Evolutionary conservation across 495 filamentous ascomycete genomes (phyloP).

Genomic region (Tuber melanosporum): DNA sequence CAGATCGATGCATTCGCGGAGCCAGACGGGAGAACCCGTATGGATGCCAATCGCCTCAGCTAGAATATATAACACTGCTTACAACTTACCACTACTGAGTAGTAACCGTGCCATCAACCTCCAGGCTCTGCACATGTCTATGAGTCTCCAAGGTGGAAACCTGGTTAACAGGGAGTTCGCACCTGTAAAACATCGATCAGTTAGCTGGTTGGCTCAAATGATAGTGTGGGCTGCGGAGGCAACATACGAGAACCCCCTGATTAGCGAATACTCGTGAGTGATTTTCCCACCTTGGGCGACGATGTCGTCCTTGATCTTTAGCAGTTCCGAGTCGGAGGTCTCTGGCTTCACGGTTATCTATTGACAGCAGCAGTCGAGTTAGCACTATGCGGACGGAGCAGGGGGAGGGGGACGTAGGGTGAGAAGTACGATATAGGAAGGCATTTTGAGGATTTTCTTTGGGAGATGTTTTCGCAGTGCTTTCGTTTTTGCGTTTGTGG

Average conservation of each 20-base stretch:
- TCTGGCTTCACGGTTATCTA: constrained; percentile 74
- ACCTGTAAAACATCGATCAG: constrained; percentile 49
- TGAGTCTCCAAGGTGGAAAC: constrained; percentile 56
- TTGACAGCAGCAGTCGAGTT: neutral
- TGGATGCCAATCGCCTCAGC: neutral
- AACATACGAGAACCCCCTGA: constrained; percentile 85
- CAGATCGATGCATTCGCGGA: neutral
- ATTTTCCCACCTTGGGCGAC: constrained; percentile 70
- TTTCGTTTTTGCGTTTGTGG: neutral
- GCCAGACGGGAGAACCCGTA: neutral
- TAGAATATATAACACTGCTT: neutral
- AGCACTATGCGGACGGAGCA: constrained; percentile 16
- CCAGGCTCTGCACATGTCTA: constrained; percentile 65
- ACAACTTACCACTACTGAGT: constrained; percentile 55
- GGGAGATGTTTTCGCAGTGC: neutral
- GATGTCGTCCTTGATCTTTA: constrained; percentile 68
- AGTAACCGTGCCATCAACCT: constrained; percentile 62
- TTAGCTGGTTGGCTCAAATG: neutral
- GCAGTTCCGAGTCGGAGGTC: constrained; percentile 55
- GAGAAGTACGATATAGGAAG: constrained; percentile 15
- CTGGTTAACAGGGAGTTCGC: constrained; percentile 60
- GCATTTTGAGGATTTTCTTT: constrained; percentile 9
- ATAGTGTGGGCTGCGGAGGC: neutral
- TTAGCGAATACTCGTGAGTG: constrained; percentile 71
- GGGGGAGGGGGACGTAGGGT: neutral